These are phyloP conservation scores for Haplographium delicatum DNA, from an alignment of 495 filamentous ascomycete genomes.

Conservation along the genomic window DNA sequence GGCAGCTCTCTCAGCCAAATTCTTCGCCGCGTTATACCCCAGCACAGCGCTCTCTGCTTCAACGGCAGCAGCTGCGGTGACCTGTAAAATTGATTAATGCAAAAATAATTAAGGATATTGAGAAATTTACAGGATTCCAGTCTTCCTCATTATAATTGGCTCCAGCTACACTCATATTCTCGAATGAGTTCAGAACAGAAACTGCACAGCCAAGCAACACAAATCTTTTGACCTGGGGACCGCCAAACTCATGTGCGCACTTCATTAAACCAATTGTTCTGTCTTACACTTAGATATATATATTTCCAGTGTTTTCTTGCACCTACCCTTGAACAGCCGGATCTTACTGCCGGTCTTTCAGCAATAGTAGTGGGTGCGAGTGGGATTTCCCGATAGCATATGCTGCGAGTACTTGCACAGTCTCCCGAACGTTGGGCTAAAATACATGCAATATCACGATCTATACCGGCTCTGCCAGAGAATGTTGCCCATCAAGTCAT, in stretches of 20 bases:
- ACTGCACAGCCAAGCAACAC: conserved; percentile 28
- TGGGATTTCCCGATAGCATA: conserved; percentile 43
- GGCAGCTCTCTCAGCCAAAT: conserved; percentile 28
- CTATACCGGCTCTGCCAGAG: conserved; percentile 26
- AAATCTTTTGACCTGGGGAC: conserved; percentile 29
- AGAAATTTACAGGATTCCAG: conserved; percentile 33
- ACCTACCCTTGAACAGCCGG: conserved; percentile 12
- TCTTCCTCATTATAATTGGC: conserved; percentile 33
- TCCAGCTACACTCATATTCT: conserved; percentile 24
- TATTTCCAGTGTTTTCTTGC: not conserved
- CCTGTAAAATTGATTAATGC: conserved; percentile 14
- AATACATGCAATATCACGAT: conserved; percentile 30
- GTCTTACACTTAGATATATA: not conserved
- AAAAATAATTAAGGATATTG: not conserved
- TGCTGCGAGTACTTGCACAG: conserved; percentile 38
- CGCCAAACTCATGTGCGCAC: conserved; percentile 24
- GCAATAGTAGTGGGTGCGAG: conserved; percentile 49
- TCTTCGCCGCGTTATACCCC: conserved; percentile 36
- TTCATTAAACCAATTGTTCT: conserved; percentile 29
- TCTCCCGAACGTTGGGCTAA: conserved; percentile 41
- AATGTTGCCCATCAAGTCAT: conserved; percentile 29
- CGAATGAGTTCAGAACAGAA: conserved; percentile 26
- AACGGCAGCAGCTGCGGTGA: conserved; percentile 29
- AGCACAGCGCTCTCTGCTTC: conserved; percentile 24
- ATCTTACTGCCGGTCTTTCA: too few relatives aligned